Evolutionary conservation across 306 rosid species (phyloP).

Genomic region (Sophora flavescens): DNA sequence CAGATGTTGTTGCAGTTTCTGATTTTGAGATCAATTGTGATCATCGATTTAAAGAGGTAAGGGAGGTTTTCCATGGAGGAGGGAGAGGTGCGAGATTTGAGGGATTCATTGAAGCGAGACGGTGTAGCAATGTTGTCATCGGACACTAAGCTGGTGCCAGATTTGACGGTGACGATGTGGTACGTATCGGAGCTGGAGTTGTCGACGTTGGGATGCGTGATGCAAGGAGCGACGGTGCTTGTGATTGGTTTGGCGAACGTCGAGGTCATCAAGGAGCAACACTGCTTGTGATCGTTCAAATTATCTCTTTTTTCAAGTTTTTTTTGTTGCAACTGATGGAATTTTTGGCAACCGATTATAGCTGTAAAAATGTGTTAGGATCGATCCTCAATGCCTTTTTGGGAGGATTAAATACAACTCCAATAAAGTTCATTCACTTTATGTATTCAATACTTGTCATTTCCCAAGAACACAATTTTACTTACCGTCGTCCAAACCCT

Average conservation of each 20-base stretch:
- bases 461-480: no score
- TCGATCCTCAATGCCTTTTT: no score
- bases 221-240: slow-evolving; percentile 55
- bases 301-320: no score
- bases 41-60: slow-evolving; percentile 45
- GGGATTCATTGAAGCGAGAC: slow-evolving; percentile 41
- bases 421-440: no score
- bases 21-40: slow-evolving; percentile 30
- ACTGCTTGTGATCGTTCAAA: no score
- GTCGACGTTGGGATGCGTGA: slow-evolving; percentile 38
- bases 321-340: no score
- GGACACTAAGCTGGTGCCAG: slow-evolving; percentile 49
- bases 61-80: slow-evolving; percentile 47
- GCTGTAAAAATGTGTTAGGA: no score
- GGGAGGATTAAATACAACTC: no score
- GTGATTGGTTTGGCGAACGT: slow-evolving; percentile 37
- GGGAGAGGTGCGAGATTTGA: slow-evolving; percentile 45
- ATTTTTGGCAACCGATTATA: no score
- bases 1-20: slow-evolving; percentile 38
- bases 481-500: no score
- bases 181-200: slow-evolving; percentile 51
- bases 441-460: no score
- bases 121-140: slow-evolving; percentile 34
- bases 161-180: slow-evolving; percentile 53
- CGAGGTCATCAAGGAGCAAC: no score